Base-by-base conservation (phyloP, 2,329 filamentous ascomycete species). In the Tolypocladium tropicale region DNA sequence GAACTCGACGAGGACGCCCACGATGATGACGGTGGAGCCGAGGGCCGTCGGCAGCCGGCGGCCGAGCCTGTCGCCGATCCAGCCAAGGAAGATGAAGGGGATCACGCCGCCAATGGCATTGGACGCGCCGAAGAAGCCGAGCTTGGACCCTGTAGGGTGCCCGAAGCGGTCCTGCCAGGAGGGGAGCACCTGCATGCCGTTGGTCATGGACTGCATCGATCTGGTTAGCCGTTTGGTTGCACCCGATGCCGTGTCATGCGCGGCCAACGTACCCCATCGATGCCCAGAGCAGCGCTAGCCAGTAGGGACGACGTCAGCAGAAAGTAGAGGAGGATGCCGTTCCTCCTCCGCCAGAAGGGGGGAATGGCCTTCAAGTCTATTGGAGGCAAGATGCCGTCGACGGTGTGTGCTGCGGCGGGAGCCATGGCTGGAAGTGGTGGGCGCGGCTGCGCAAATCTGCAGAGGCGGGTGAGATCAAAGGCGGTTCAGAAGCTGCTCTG, bases 271-370 rank as follows among this genome's bases (percentile, higher is more conserved):
- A 72, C 70, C 21, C 73, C 73, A 41, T 75, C 73, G 46, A 75
- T 74, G 16, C 73, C 73, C 32, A 73, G 63, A 3, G 73, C 71
- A 28, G 71, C 69, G 57, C 72, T 75, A 36, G 73, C 70, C 34
- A 75, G 60, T 1, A 74, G 64, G 5, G 73, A 75, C 0, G 73
- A 75, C 0, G 73, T 75, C 18, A 75, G 66, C 4, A 75, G 60
- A 39, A 75, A 74, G 59, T 75, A 75, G 4, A 75, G 62, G 18
- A 74, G 60, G 3, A 74, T 63, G 2, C 73, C 73, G 67, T 76
- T 76, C 51, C 72, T 74, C 14, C 70, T 59, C 12, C 63, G 63
- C 65, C 68, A 72, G 53, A 72, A 72, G 0, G 68, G 69, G 1
- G 68, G 63, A 6, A 69, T 61, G 0, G 64, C 51, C 3, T 61